phyloP scores from a whole-genome alignment of 2,329 filamentous ascomycete genomes.

The Xylaria sp. region DNA sequence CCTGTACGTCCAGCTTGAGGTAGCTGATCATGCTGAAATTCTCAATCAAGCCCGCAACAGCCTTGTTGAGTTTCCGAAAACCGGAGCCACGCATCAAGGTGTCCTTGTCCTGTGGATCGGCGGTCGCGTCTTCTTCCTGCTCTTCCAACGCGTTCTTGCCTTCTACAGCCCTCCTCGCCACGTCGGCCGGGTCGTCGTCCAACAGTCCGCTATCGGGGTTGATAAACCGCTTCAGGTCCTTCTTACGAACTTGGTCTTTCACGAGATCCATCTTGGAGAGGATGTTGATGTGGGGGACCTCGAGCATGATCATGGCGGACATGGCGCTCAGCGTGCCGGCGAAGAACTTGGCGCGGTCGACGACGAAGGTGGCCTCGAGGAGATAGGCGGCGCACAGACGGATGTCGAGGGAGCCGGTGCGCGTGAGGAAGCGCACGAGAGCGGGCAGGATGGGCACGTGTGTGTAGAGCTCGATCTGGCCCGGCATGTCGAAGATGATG shows the following conservation, averaged over 20 bases:
- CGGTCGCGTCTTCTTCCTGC: constrained; percentile 60
- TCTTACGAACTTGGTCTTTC: constrained; percentile 86
- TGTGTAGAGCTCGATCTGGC: constrained; percentile 98
- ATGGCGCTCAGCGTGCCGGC: constrained; percentile 94
- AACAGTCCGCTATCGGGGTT: constrained; percentile 85
- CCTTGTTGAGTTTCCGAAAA: constrained; percentile 84
- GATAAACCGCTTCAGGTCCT: constrained; percentile 88
- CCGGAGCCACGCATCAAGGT: constrained; percentile 82
- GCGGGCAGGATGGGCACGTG: constrained; percentile 92
- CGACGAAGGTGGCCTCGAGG: constrained; percentile 93
- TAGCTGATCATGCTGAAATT: constrained; percentile 99
- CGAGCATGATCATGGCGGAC: constrained; percentile 99
- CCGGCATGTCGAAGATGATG: constrained; percentile 98
- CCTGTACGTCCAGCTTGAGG: constrained; percentile 85
- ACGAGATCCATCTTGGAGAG: constrained; percentile 98
- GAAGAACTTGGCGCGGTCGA: constrained; percentile 97
- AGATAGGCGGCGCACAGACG: constrained; percentile 94
- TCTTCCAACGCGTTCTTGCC: constrained; percentile 32
- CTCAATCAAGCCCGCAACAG: constrained; percentile 91
- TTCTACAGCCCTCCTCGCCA: constrained; percentile 54
- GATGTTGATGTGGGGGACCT: constrained; percentile 95
- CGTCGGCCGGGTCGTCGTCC: constrained; percentile 77
- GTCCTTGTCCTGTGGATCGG: constrained; percentile 72
- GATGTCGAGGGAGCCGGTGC: constrained; percentile 83
- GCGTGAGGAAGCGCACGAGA: constrained; percentile 82